These are phyloP conservation scores for Sistotremastrum niveocremeum DNA, from an alignment of 768 basidiomycete species.

Conservation along the genomic window DNA sequence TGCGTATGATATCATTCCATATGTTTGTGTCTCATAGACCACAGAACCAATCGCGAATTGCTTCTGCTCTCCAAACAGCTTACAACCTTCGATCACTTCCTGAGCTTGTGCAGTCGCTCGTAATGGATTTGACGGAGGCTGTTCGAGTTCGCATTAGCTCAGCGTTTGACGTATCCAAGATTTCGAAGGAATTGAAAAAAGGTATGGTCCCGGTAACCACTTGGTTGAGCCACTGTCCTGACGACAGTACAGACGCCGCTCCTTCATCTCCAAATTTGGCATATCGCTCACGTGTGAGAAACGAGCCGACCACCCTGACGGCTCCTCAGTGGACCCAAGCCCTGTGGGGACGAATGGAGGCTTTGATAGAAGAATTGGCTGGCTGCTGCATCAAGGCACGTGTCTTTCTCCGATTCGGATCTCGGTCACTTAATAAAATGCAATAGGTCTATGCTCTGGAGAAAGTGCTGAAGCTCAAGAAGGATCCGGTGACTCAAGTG, in stretches of 20 bases:
- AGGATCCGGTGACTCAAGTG: conserved; percentile 60
- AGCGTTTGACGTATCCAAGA: conserved; percentile 76
- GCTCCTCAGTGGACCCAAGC: conserved; percentile 76
- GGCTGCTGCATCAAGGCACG: conserved; percentile 79
- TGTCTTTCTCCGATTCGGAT: neutral
- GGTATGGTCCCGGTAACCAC: conserved; percentile 29
- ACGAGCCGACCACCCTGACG: conserved; percentile 80
- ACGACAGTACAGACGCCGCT: conserved; percentile 10
- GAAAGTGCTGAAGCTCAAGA: conserved; percentile 83
- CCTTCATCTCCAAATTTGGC: conserved; percentile 25
- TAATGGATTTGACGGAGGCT: conserved; percentile 68
- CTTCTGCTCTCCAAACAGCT: conserved; percentile 90
- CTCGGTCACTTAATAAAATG: neutral
- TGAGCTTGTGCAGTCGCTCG: conserved; percentile 62
- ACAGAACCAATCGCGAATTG: conserved; percentile 82
- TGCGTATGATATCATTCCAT: conserved; percentile 22
- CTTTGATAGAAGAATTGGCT: conserved; percentile 78
- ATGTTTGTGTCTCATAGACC: neutral
- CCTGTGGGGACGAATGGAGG: conserved; percentile 71
- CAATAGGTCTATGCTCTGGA: conserved; percentile 84
- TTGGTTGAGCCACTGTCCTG: neutral
- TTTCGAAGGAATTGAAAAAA: conserved; percentile 77
- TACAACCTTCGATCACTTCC: conserved; percentile 84
- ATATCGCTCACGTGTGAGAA: conserved; percentile 78
- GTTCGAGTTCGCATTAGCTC: conserved; percentile 69